Evolutionary conservation across 306 rosid species (phyloP), one percentile per base, ranked within the genome.

Genomic region (Malus fusca): DNA sequence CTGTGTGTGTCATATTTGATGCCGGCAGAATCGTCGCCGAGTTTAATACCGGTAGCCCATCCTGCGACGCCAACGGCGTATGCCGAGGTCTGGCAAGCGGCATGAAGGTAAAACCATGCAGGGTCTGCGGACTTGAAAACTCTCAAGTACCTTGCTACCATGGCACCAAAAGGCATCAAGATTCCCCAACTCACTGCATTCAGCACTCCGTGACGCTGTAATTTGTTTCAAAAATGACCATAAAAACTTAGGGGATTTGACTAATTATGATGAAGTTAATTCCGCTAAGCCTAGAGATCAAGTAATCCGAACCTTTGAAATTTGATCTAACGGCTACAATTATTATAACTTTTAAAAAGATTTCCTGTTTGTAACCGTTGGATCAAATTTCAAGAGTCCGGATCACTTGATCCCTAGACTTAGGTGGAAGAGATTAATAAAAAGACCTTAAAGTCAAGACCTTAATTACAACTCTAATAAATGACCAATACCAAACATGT

Each of bases 21-120:
- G 14, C 92, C 92, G n/a, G 4, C 25, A 1, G 97, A 84, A 40
- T 95, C 92, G 64, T 85, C 79, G 3, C 99, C 99, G 11, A 95
- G 96, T 74, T 92, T 95, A 19, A 95, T 84, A 70, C 99, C 97
- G n/a, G 97, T 90, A 22, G 89, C 99, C 97, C 97, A 95, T 31
- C 99, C 97, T 73, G 93, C 96, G 75, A 95, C 97, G 46, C 99
- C 99, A 60, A 95, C 33, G 26, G 88, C 82, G 58, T 95, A 92
- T 1, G 98, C 99, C 51, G 97, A 82, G 68, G 92, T 77, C 76
- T 95, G 99, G 81, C 98, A 95, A 37, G 89, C 81, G 18, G 90
- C 87, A 63, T 95, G 99, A 79, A 95, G 93, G 81, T 95, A 90
- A 81, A 92, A 92, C 99, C 99, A 92, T 2, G 98, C 98, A 30